Evolutionary conservation across 805 yeast genomes (phyloP), one percentile per base, ranked within the genome.

Genomic region (Kodamaea kakaduensis): DNA sequence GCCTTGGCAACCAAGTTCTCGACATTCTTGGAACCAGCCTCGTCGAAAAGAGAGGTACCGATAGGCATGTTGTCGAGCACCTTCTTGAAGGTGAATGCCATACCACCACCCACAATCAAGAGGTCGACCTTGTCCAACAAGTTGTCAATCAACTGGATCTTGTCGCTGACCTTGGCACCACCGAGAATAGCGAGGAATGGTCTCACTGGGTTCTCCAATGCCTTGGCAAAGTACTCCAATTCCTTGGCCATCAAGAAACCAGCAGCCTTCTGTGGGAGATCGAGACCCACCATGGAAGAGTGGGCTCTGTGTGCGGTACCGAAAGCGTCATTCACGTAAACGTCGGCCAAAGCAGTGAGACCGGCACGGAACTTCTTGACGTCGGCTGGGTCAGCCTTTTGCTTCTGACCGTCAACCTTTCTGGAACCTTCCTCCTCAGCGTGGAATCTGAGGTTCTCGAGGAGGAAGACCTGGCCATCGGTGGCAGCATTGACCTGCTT

Each of bases 221-320:
- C 98, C 78, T 89, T 90, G 56, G 97, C 95, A 65, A 93, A 93
- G 81, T 84, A 93, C 62, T 81, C 81, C 67, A 93, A 82, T 74
- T 93, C 99, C 78, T 93, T 93, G 63, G 89, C 82, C 85, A 93
- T 83, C 58, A 93, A 75, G 95, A 90, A 94, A 67, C 99, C 99
- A 49, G 97, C 84, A 56, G 97, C 99, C 72, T 93, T 84, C 73
- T 87, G 89, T 47, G 94, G 89, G 56, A 87, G 77, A 54, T 90
- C 89, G 54, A 93, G 76, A 61, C 99, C 99, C 57, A 93, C 99
- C 89, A 93, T 90, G 32, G 98, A 93, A 37, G 97, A 88, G 77
- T 93, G 98, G 46, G 98, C 98, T 77, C 98, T 87, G 84, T 93
- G 99, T 40, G 97, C 97, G 46, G 98, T 93, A 67, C 98, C 98